These are phyloP conservation scores for Fragaria nilgerrensis DNA, from an alignment of 306 rosid species.

Conservation along the genomic window DNA sequence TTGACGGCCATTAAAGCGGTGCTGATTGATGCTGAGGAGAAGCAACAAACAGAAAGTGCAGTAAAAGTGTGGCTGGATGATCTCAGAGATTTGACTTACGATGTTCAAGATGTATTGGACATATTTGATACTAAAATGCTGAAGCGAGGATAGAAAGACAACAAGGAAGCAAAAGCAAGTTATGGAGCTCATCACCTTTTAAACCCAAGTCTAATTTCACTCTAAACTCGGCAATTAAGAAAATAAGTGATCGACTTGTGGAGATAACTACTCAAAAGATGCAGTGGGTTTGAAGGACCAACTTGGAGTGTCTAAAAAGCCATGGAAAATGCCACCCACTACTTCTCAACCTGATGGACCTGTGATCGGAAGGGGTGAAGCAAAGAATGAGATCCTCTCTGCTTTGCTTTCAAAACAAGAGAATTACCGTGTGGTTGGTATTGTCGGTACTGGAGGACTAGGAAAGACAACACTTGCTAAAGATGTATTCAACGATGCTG, in stretches of 20 bases:
- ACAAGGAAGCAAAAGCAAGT: not conserved
- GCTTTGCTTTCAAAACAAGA: not conserved
- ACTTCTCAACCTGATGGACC: not conserved
- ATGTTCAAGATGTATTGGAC: not conserved
- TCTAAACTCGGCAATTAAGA: not conserved
- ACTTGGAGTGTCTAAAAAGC: not conserved
- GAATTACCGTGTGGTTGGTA: not conserved
- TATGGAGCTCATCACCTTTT: not conserved
- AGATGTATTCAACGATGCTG: not conserved
- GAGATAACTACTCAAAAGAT: not conserved
- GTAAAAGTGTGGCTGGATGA: not conserved
- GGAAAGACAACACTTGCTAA: not conserved
- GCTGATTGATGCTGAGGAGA: not conserved
- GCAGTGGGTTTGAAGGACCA: not conserved
- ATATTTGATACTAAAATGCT: not conserved
- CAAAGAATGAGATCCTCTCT: not conserved
- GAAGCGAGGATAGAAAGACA: not conserved
- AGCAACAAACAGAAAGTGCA: not conserved
- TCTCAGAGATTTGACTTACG: not conserved
- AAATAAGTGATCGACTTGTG: not conserved
- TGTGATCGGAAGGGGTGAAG: constrained; percentile 5
- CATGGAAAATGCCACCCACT: not conserved
- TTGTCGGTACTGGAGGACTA: not conserved
- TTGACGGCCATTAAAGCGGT: not conserved
- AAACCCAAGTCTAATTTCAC: not conserved